A percentile compares a stretch with the other conserved stretches of the same genome.
These are phyloP conservation scores for Kuraishia cidri DNA, from an alignment of 805 yeast genomes.

Conservation along the genomic window DNA sequence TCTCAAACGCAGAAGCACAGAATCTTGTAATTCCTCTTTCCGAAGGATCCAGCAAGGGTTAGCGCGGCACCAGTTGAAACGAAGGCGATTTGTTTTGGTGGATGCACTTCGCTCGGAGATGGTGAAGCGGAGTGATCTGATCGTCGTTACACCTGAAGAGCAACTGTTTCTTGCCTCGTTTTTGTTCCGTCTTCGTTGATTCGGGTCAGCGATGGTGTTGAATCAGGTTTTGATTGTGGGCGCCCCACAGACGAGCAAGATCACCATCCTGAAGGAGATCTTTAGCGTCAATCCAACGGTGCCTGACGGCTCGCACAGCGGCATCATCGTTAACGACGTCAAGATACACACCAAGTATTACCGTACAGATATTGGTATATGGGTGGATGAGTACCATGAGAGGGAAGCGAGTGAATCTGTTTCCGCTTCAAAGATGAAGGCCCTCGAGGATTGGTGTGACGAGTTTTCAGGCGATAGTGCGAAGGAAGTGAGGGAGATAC, in stretches of 20 bases:
- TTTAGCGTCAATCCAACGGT: constrained; percentile 12
- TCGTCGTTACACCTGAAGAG: no score
- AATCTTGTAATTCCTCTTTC: no score
- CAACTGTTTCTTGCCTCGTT: no score
- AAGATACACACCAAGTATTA: constrained; percentile 15
- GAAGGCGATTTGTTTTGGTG: no score
- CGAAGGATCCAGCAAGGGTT: no score
- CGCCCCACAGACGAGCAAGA: constrained; percentile 29
- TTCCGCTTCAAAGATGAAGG: constrained; percentile 7
- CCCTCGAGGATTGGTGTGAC: constrained; percentile 23
- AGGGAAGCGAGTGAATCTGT: constrained; percentile 13
- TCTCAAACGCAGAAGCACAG: no score
- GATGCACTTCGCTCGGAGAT: no score
- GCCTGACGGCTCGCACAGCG: constrained; percentile 12
- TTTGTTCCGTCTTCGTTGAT: no score
- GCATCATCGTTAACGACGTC: constrained; percentile 14
- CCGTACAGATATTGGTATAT: constrained; percentile 14
- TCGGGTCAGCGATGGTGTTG: no score
- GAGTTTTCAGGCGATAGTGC: constrained; percentile 29
- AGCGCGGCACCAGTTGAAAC: no score
- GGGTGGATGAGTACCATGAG: constrained; percentile 19
- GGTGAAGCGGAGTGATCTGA: no score
- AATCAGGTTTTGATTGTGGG: constrained; percentile 39
- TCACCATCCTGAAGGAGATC: constrained; percentile 13
- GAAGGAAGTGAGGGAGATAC: constrained; percentile 31